Conservation (phyloP, 2,329 filamentous ascomycete species). For the Cladosporium sp. region DNA sequence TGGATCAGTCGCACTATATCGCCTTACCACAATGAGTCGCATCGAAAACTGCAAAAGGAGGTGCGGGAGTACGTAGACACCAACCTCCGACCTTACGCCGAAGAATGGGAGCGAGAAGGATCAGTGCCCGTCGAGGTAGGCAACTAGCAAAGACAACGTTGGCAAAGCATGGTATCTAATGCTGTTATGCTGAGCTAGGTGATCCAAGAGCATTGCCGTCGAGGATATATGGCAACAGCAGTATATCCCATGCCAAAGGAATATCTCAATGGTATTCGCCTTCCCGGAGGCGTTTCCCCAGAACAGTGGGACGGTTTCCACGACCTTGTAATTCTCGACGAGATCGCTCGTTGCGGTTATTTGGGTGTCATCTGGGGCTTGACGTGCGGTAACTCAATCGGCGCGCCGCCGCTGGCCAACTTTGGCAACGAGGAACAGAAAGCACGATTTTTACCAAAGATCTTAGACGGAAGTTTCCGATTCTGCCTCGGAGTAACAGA, state of each 20-base stretch:
- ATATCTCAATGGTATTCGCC: constrained; percentile 34
- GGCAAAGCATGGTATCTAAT: not conserved
- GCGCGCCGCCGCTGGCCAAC: constrained; percentile 64
- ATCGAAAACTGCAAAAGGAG: not conserved
- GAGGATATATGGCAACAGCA: constrained; percentile 47
- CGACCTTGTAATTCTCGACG: constrained; percentile 38
- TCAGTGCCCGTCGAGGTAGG: constrained; percentile 32
- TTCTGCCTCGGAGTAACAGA: constrained; percentile 69
- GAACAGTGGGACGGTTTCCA: constrained; percentile 61
- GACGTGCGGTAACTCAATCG: constrained; percentile 63
- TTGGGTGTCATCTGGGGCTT: constrained; percentile 59
- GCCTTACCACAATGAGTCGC: not conserved
- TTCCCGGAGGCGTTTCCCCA: constrained; percentile 51
- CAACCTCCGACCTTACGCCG: constrained; percentile 58
- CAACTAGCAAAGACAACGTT: not conserved
- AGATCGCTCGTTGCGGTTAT: constrained; percentile 39
- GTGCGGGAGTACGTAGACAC: constrained; percentile 55
- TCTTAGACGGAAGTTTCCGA: constrained; percentile 60
- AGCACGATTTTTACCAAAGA: constrained; percentile 59
- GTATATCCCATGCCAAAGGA: constrained; percentile 32
- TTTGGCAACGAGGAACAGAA: constrained; percentile 64
- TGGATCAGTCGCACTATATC: not conserved
- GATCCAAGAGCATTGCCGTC: constrained; percentile 46
- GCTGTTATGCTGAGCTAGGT: constrained; percentile 34
- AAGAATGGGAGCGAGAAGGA: constrained; percentile 63